A percentile compares a stretch with the other conserved stretches of the same genome.
These are phyloP conservation scores for Nematocida sp. DNA, from an alignment of 371 early-diverging fungal species.

Conservation along the genomic window DNA sequence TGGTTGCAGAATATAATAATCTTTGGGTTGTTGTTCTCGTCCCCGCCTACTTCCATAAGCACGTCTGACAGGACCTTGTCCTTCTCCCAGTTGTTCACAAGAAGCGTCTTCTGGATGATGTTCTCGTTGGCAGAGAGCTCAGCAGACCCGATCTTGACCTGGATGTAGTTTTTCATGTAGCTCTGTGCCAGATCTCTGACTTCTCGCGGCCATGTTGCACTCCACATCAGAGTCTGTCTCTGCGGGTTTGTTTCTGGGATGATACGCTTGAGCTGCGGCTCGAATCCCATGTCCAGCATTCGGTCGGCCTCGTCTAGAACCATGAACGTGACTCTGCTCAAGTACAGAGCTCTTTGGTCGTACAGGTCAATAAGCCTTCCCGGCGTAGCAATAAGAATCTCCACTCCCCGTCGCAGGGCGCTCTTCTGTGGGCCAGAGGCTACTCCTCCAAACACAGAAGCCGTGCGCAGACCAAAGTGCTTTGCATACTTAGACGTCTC, in stretches of 20 bases:
- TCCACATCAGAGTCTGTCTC: constrained; percentile 98
- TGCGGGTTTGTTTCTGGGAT: constrained; percentile 92
- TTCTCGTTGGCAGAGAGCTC: constrained; percentile 92
- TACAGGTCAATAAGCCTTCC: constrained; percentile 92
- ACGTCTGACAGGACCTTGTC: constrained; percentile 81
- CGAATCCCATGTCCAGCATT: constrained; percentile 99
- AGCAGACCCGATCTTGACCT: constrained; percentile 91
- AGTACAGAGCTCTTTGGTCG: constrained; percentile 71
- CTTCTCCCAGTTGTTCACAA: constrained; percentile 79
- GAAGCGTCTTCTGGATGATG: constrained; percentile 86
- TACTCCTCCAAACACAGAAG: constrained; percentile 91
- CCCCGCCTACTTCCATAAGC: constrained; percentile 63
- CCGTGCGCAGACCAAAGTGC: constrained; percentile 74
- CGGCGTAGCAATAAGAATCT: constrained; percentile 95
- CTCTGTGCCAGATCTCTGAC: constrained; percentile 82
- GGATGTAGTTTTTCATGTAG: constrained; percentile 86
- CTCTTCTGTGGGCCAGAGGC: constrained; percentile 83
- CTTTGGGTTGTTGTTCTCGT: constrained; percentile 68
- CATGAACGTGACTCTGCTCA: constrained; percentile 86
- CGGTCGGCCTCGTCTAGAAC: constrained; percentile 96
- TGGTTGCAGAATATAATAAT: constrained; percentile 92
- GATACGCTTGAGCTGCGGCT: constrained; percentile 94
- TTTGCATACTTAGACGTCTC: constrained; percentile 59
- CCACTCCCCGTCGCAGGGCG: constrained; percentile 78
- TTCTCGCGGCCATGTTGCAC: constrained; percentile 97